A percentile compares a stretch with the other conserved stretches of the same genome.
Evolutionary conservation across 345 rosid species (phyloP).

Genomic region (Microthlaspi erraticum): DNA sequence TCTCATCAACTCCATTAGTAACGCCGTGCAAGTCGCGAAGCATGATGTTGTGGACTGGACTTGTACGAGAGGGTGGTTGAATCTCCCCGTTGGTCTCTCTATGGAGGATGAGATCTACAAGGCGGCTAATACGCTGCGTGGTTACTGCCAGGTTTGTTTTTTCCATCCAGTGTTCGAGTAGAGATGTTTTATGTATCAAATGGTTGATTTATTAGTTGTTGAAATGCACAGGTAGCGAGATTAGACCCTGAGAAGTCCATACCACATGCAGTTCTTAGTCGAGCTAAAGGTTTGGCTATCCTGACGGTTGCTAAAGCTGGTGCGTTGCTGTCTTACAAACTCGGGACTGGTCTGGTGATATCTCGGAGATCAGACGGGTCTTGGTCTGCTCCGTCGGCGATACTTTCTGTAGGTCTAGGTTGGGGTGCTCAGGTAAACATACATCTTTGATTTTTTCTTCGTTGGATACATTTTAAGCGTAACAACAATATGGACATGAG

Average conservation of each 20-base stretch:
- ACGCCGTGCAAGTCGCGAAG: slow-evolving; percentile 90
- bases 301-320: slow-evolving; percentile 96
- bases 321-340: slow-evolving; percentile 68
- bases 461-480: background rate
- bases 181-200: background rate
- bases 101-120: slow-evolving; percentile 98
- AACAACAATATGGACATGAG: background rate
- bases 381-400: slow-evolving; percentile 98
- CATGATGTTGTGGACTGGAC: slow-evolving; percentile 98
- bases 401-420: slow-evolving; percentile 80
- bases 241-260: slow-evolving; percentile 86
- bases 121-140: slow-evolving; percentile 79
- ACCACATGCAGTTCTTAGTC: slow-evolving; percentile 75
- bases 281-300: slow-evolving; percentile 88
- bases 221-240: slow-evolving; percentile 63
- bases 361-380: slow-evolving; percentile 87
- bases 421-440: slow-evolving; percentile 97
- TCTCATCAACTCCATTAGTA: slow-evolving; percentile 80
- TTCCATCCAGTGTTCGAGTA: slow-evolving; percentile 10
- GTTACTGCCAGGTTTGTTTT: slow-evolving; percentile 67
- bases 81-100: slow-evolving; percentile 86
- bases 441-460: slow-evolving; percentile 3
- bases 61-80: slow-evolving; percentile 88
- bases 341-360: slow-evolving; percentile 89
- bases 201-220: background rate